Base-by-base conservation (phyloP, 345 rosid species). In the Camelina laxa region DNA sequence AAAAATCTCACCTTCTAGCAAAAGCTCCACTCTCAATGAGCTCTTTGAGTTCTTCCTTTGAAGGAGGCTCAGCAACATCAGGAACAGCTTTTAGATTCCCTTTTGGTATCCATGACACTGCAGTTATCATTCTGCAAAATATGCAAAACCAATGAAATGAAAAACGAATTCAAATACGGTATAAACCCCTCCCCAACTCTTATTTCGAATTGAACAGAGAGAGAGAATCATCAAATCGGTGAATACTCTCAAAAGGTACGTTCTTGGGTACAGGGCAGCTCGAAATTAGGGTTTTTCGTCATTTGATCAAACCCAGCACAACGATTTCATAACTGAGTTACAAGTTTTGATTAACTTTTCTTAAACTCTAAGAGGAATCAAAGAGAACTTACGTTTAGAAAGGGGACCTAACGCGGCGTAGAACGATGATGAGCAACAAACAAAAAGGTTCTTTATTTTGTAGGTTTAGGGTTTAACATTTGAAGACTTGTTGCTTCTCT, bases 21-120 rank as follows among this genome's bases (percentile, higher is more conserved):
- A 87, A 62, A 75, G 60, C 89, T 44, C 90, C 89, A 24, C 79
- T 77, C 42, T 88, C 85, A 10, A 89, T 84, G n/a, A 95, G 74
- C 81, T 88, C 92, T 64, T 90, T 90, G 16, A 90, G 86, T 60
- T 92, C 97, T 45, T 92, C 94, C 69, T 85, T 86, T 22, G 97
- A 85, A 56, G 97, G 97, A 14, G 87, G 90, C 35, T 87, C 91
- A 6, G 93, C 93, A 54, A 84, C 88, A 20, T 69, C 82, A 3
- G 92, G 97, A 9, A 84, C 84, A 15, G 91, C 54, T 78, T 87
- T 92, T 11, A 88, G 60, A 51, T 85, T 85, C 41, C 98, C 98
- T 84, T 85, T 92, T 17, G 98, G 98, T n/a, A 95, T 82, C 98
- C 98, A 95, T 56, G 98, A 84, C 2, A 88, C 65, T 39, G 96